These are phyloP conservation scores for Ascochyta rabiei DNA, from an alignment of 2,329 filamentous ascomycete species.

Conservation along the genomic window DNA sequence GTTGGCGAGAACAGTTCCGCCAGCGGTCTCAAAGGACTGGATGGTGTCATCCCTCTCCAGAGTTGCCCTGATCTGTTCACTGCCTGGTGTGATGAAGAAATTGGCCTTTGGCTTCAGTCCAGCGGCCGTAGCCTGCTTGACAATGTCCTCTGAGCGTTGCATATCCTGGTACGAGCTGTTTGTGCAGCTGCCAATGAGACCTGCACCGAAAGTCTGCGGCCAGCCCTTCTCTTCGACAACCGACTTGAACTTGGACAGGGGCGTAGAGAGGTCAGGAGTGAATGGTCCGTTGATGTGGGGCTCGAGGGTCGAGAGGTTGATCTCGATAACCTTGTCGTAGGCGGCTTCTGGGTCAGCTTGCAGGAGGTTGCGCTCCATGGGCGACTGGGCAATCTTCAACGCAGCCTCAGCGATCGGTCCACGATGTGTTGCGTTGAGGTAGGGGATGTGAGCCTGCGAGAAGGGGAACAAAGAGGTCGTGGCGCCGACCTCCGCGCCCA, in stretches of 20 bases:
- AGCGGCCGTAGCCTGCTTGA: conserved; percentile 88
- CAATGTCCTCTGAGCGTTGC: conserved; percentile 90
- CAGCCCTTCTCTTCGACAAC: conserved; percentile 83
- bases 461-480: conserved; percentile 96
- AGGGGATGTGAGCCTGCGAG: conserved; percentile 80
- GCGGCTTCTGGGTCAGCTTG: conserved; percentile 79
- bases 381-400: conserved; percentile 63
- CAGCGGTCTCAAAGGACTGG: conserved; percentile 81
- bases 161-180: conserved; percentile 99
- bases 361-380: conserved; percentile 68
- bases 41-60: conserved; percentile 88
- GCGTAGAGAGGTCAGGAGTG: conserved; percentile 93
- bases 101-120: conserved; percentile 87
- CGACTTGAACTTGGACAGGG: conserved; percentile 86
- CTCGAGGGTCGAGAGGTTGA: conserved; percentile 87
- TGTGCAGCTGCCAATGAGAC: conserved; percentile 96
- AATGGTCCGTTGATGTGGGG: conserved; percentile 97
- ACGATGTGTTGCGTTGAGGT: conserved; percentile 83
- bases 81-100: conserved; percentile 96
- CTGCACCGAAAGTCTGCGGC: conserved; percentile 89
- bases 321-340: conserved; percentile 90
- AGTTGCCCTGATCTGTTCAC: conserved; percentile 95
- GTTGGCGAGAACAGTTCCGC: conserved; percentile 89
- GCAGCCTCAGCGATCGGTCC: conserved; percentile 72
- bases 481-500: conserved; percentile 89